These are phyloP conservation scores for Passiflora organensis DNA, from an alignment of 345 rosid species.

Conservation along the genomic window DNA sequence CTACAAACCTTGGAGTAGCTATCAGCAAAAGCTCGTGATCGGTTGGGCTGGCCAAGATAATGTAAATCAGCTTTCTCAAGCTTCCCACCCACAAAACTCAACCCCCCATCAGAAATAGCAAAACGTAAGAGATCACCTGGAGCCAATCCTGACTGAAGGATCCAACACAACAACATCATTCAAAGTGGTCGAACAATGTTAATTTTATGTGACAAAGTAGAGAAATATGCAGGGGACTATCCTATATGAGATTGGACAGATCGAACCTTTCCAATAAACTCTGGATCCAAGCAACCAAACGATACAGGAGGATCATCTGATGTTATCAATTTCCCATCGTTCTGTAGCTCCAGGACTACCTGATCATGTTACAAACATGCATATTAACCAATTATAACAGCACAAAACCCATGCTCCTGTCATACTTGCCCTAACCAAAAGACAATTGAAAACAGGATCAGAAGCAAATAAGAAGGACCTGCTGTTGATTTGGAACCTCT, in stretches of 20 bases:
- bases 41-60: constrained; percentile 58
- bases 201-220: too few relatives aligned
- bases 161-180: constrained; percentile 3
- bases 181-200: too few relatives aligned
- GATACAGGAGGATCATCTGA: constrained; percentile 82
- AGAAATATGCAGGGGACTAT: neutral
- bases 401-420: neutral
- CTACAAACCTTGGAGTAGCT: constrained; percentile 86
- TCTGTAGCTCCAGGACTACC: constrained; percentile 88
- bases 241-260: constrained; percentile 1
- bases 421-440: neutral
- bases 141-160: constrained; percentile 51
- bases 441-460: constrained; percentile 6
- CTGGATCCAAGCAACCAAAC: constrained; percentile 60
- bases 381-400: neutral
- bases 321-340: constrained; percentile 67
- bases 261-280: constrained; percentile 57
- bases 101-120: constrained; percentile 64
- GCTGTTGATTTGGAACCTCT: constrained; percentile 64
- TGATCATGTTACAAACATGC: constrained; percentile 7
- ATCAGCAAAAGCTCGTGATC: constrained; percentile 84
- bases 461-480: constrained; percentile 36
- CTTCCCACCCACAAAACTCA: constrained; percentile 72
- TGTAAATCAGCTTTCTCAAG: constrained; percentile 74
- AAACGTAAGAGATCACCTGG: constrained; percentile 67